Base-by-base conservation (phyloP, 2,329 filamentous ascomycete species). In the Diaporthe sp. region DNA sequence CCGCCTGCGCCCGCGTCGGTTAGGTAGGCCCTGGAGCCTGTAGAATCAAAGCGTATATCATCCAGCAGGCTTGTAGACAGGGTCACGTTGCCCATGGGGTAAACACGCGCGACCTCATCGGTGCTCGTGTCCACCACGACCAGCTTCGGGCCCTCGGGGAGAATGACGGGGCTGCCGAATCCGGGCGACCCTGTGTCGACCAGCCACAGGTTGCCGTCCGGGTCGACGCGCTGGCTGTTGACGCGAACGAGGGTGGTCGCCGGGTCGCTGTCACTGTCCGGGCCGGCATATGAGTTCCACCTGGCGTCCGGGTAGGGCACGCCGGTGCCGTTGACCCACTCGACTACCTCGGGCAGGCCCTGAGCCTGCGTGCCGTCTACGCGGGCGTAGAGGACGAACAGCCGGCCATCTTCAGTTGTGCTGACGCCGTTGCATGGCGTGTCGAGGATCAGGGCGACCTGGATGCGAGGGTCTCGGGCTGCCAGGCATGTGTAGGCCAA, bases 301-400 rank as follows among this genome's bases (percentile, higher is more conserved):
- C n/a, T 4, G 7, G 72, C 55, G 47, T 76, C 61, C 10, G 75
- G 75, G 53, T 72, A 76, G 5, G 72, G 68, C 10, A 70, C 17
- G 10, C 53, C 60, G 8, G 75, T 76, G 44, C 53, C 60, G 51
- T 76, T 76, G 75, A 72, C 47, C 75, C 75, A 76, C 37, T 76
- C 75, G 8, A 76, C 75, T 28, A 76, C 67, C 37, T 76, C 75
- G 4, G 75, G 75, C 1, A 72, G 67, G 8, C 75, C 75, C 25
- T 72, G 58, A 0, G 75, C 75, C 53, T 74, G 72, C 2, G 75
- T 76, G 37, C 75, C 72, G 72, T 76, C 75, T 20, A 76, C 72
- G 13, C 75, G 75, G 49, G 75, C 75, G 60, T 76, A 76, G 67
- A 76, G 67, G 2, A 76, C 58, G 8, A 76, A 76, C 8, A 76